Evolutionary conservation across 139 green algal species (phyloP).

Genomic region (Picochlorum costavermella): DNA sequence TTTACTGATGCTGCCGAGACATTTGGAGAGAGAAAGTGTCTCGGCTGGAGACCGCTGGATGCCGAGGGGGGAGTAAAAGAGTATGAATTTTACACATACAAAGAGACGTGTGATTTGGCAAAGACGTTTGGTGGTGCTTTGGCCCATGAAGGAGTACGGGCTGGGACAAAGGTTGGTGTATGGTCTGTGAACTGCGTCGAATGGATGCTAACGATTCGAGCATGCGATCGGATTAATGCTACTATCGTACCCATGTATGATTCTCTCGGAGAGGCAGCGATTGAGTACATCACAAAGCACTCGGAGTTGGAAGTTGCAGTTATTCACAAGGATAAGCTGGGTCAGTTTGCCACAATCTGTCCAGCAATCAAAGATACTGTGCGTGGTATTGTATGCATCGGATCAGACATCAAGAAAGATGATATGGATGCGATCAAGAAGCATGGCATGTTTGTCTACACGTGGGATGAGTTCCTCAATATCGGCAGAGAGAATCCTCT

Average conservation of each 20-base stretch:
- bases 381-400: constrained; percentile 49
- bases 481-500: constrained; percentile 37
- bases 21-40: constrained; percentile 26
- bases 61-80: constrained; percentile 22
- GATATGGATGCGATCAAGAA: background rate
- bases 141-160: constrained; percentile 22
- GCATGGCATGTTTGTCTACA: constrained; percentile 35
- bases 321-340: constrained; percentile 21
- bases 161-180: constrained; percentile 42
- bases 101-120: constrained; percentile 30
- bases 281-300: constrained; percentile 91
- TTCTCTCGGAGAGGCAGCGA: constrained; percentile 71
- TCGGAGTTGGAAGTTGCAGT: constrained; percentile 20
- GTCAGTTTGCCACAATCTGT: constrained; percentile 33
- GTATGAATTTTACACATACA: constrained; percentile 50
- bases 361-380: constrained; percentile 44
- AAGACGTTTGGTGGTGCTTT: constrained; percentile 27
- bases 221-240: constrained; percentile 16
- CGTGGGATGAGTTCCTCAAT: constrained; percentile 50
- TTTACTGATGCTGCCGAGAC: constrained; percentile 53
- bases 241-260: constrained; percentile 86
- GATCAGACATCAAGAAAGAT: background rate
- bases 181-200: constrained; percentile 77
- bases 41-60: constrained; percentile 24
- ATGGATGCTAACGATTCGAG: constrained; percentile 89